Evolutionary conservation across 2,329 filamentous ascomycete species (phyloP).

Genomic region (Fusarium kyushuense): DNA sequence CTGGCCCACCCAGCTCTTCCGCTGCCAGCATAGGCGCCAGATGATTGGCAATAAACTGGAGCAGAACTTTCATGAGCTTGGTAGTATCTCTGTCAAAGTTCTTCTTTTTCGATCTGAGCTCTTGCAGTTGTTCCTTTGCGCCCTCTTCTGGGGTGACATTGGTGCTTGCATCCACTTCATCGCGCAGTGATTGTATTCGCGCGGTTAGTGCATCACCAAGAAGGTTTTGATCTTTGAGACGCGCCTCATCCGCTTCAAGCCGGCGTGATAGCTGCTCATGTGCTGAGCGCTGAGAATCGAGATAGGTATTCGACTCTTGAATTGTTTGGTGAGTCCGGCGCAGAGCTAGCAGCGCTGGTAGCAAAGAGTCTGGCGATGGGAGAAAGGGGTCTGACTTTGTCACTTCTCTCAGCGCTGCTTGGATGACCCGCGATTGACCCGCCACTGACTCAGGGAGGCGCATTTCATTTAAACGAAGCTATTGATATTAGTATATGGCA

Average conservation of each 20-base stretch:
- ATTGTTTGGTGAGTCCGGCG: slow-evolving; percentile 74
- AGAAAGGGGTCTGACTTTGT: slow-evolving; percentile 72
- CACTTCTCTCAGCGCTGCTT: slow-evolving; percentile 74
- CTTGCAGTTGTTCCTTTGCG: slow-evolving; percentile 70
- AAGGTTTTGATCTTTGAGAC: slow-evolving; percentile 66
- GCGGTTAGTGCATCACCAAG: slow-evolving; percentile 65
- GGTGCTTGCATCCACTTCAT: slow-evolving; percentile 67
- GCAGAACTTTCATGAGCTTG: slow-evolving; percentile 72
- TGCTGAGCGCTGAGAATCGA: slow-evolving; percentile 59
- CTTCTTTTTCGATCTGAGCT: slow-evolving; percentile 69
- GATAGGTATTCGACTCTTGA: slow-evolving; percentile 71
- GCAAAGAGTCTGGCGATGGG: slow-evolving; percentile 73
- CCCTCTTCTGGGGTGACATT: slow-evolving; percentile 71
- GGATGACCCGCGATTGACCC: slow-evolving; percentile 62
- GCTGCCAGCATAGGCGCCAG: slow-evolving; percentile 83
- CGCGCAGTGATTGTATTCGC: slow-evolving; percentile 70
- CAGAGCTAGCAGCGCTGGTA: slow-evolving; percentile 79
- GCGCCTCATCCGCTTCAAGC: slow-evolving; percentile 64
- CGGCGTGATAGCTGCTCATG: slow-evolving; percentile 59
- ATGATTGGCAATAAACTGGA: slow-evolving; percentile 76
- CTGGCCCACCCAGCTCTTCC: slow-evolving; percentile 85
- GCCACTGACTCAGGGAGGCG: slow-evolving; percentile 46
- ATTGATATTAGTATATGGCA: slow-evolving; percentile 9
- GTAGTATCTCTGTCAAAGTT: slow-evolving; percentile 71
- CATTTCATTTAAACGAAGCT: slow-evolving; percentile 49